Evolutionary conservation across 371 early-diverging fungal genomes (phyloP), one percentile per base, ranked within the genome.

Genomic region (Zopfochytrium polystomum): DNA sequence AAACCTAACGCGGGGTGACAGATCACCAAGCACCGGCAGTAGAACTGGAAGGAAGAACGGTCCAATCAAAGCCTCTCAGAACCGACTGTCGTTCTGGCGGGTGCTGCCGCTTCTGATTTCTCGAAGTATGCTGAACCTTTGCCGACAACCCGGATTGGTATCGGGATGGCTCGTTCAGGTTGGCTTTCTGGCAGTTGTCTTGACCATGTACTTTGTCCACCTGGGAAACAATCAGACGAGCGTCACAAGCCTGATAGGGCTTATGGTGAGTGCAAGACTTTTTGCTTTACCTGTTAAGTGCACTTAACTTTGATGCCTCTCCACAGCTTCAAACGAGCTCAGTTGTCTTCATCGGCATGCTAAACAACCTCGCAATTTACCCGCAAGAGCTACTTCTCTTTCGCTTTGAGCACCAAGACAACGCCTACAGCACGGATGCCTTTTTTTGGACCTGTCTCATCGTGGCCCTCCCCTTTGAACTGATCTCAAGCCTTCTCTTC

Each of bases 321-420:
- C 23, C 42, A 0, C 44, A 69, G 72, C 77, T 73, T 58, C 65
- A 73, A 55, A 43, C 57, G 18, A 59, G 65, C 3, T 50, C 68
- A n/a, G 46, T 68, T 22, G 38, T 71, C 33, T 76, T 73, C 58
- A 63, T 73, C 20, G 77, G 74, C n/a, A 66, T 73, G 73, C 55
- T 73, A 34, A 73, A 69, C 48, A 72, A 68, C 47, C 31, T 77
- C 2, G 53, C 70, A 22, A 55, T 66, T 7, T 74, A 66, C 58
- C 72, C 72, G 20, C 64, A 62, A 26, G 72, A 72, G 45, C 53
- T 65, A 25, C 43, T 30, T 23, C 52, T 67, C 48, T 67, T 71
- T 38, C 27, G 55, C 9, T 63, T 63, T 53, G 77, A 76, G 43
- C 58, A 44, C 46, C 49, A 61, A 20, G 77, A 77, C 47, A 48